These are phyloP conservation scores for Orbilia ellipsospora DNA, from an alignment of 2,329 filamentous ascomycete species.

Conservation along the genomic window DNA sequence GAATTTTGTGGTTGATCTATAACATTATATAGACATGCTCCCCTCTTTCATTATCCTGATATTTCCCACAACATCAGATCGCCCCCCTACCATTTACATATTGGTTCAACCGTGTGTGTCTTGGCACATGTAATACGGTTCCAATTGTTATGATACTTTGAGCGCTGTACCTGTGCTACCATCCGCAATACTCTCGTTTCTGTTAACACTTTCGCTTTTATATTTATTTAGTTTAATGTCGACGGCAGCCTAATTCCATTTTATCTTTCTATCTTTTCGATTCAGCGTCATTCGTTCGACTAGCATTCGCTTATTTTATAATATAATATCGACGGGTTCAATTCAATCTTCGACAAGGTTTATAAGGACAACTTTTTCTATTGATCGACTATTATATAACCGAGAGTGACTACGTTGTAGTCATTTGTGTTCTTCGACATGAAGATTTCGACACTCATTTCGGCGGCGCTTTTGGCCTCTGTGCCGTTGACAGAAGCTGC, in stretches of 20 bases:
- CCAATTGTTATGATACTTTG: constrained; percentile 12
- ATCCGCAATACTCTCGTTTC: constrained; percentile 17
- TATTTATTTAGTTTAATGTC: constrained; percentile 41
- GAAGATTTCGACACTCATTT: constrained; percentile 47
- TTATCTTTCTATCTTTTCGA: neutral
- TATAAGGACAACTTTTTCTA: constrained; percentile 3
- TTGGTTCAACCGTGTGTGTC: neutral
- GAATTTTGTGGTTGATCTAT: neutral
- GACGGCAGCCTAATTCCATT: constrained; percentile 1
- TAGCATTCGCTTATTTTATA: constrained; percentile 26
- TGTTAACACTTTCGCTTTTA: constrained; percentile 26
- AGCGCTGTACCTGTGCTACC: constrained; percentile 6
- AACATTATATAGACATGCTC: constrained; percentile 11
- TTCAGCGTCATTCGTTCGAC: constrained; percentile 39
- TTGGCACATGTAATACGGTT: constrained; percentile 38
- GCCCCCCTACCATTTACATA: no score
- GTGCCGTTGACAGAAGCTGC: constrained; percentile 20
- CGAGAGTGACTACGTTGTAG: neutral
- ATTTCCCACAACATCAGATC: no score
- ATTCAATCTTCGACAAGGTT: constrained; percentile 14
- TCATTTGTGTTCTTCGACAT: constrained; percentile 1
- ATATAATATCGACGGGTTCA: neutral
- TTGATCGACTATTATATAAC: constrained; percentile 21
- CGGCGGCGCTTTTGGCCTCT: constrained; percentile 24
- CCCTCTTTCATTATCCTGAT: no score